Percentiles rank a stretch among this genome's conserved stretches.
phyloP scores from a whole-genome alignment of 305 asterid genomes.

The Solanum hybrid region DNA sequence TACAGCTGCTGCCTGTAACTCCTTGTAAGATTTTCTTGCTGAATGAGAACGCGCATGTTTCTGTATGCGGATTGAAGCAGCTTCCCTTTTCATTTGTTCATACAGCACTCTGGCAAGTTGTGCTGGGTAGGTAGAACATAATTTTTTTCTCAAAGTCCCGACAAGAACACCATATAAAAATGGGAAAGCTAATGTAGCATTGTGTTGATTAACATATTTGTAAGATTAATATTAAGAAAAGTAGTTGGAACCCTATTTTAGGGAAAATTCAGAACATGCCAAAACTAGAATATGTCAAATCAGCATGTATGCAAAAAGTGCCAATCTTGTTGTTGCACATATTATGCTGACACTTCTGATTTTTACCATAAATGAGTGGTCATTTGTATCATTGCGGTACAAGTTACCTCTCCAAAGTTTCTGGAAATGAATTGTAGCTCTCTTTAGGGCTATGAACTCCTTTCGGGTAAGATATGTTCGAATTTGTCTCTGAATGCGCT shows the following conservation, averaged over 20 bases:
- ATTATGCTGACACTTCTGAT: background rate
- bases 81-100: conserved; percentile 72
- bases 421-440: conserved; percentile 61
- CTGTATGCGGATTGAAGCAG: conserved; percentile 85
- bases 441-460: conserved; percentile 59
- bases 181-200: background rate
- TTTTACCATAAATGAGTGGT: background rate
- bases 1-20: conserved; percentile 54
- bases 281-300: background rate
- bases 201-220: background rate
- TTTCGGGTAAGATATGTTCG: conserved; percentile 65
- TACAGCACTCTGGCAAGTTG: conserved; percentile 65
- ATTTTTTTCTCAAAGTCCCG: background rate
- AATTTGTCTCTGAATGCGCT: conserved; percentile 77
- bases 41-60: conserved; percentile 62
- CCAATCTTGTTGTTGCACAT: background rate
- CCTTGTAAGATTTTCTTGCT: conserved; percentile 59
- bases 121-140: conserved; percentile 37
- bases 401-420: conserved; percentile 82
- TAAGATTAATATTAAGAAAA: background rate
- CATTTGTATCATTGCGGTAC: background rate
- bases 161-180: background rate
- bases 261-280: background rate
- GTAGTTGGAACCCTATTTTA: background rate
- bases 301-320: background rate